phyloP scores from a whole-genome alignment of 2,329 filamentous ascomycete genomes.

The Capronia epimyces region DNA sequence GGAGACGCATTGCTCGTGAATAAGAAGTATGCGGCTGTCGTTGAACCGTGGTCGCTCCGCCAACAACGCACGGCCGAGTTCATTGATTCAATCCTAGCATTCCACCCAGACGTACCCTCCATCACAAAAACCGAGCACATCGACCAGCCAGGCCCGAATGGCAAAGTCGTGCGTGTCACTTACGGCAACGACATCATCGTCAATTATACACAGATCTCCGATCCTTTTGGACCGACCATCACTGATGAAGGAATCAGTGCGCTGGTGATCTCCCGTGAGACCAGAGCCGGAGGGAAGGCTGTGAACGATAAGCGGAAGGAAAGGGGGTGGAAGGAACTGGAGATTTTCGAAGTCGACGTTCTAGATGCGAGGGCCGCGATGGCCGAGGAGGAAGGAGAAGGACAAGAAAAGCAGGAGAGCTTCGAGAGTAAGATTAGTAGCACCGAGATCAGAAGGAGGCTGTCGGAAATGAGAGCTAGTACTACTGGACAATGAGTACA shows the following conservation, averaged over 20 bases:
- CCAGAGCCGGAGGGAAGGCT: slow-evolving; percentile 70
- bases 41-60: slow-evolving; percentile 75
- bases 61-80: slow-evolving; percentile 67
- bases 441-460: slow-evolving; percentile 66
- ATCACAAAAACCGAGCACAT: slow-evolving; percentile 33
- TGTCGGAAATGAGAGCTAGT: slow-evolving; percentile 7
- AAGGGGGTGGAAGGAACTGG: slow-evolving; percentile 68
- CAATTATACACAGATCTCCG: slow-evolving; percentile 77
- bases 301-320: slow-evolving; percentile 78
- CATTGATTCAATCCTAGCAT: slow-evolving; percentile 56
- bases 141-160: slow-evolving; percentile 37
- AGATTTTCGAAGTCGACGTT: slow-evolving; percentile 85
- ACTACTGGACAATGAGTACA: not conserved
- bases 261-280: slow-evolving; percentile 83
- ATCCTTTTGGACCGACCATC: slow-evolving; percentile 86
- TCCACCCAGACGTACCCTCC: slow-evolving; percentile 45
- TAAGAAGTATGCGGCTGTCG: slow-evolving; percentile 76
- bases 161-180: slow-evolving; percentile 34
- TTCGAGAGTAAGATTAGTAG: slow-evolving; percentile 88
- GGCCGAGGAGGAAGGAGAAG: slow-evolving; percentile 50
- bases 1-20: slow-evolving; percentile 79
- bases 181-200: slow-evolving; percentile 52
- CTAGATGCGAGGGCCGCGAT: slow-evolving; percentile 49
- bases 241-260: slow-evolving; percentile 72
- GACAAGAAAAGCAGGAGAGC: slow-evolving; percentile 44